These are phyloP conservation scores for Castanea mollissima DNA, from an alignment of 306 rosid genomes.

Conservation along the genomic window DNA sequence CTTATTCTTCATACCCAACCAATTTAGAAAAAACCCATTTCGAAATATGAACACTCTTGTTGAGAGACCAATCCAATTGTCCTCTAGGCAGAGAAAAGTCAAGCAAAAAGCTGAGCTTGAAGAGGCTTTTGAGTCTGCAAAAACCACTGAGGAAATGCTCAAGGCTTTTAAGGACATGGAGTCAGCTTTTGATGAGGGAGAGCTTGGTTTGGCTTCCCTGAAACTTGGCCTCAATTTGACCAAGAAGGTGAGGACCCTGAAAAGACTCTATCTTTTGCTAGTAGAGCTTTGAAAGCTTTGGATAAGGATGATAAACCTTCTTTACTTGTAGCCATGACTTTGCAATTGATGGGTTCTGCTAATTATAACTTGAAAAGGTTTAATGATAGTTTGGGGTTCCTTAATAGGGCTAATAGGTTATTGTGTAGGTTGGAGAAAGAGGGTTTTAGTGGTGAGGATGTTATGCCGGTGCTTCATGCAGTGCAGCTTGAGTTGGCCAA, in stretches of 20 bases:
- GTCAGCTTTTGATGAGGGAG: conserved; percentile 52
- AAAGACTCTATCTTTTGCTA: conserved; percentile 60
- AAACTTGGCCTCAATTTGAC: conserved; percentile 82
- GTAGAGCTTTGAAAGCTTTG: conserved; percentile 65
- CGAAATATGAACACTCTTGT: conserved; percentile 57
- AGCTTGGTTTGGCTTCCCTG: conserved; percentile 77
- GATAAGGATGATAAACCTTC: conserved; percentile 53
- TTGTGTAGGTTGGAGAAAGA: conserved; percentile 63
- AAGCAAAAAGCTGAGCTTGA: conserved; percentile 64
- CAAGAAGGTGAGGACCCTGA: conserved; percentile 88
- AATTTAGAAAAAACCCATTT: conserved; percentile 40
- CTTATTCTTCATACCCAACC: conserved; percentile 34
- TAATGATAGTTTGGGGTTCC: conserved; percentile 77
- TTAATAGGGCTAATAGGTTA: conserved; percentile 73
- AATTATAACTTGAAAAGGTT: conserved; percentile 69
- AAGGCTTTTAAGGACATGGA: conserved; percentile 69
- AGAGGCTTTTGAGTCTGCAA: conserved; percentile 77
- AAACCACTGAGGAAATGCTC: conserved; percentile 60
- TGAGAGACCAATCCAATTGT: conserved; percentile 38
- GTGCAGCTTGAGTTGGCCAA: conserved; percentile 80
- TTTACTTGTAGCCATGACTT: conserved; percentile 71
- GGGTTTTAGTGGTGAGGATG: conserved; percentile 47
- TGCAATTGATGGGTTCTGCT: conserved; percentile 78
- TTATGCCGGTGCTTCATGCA: conserved; percentile 80
- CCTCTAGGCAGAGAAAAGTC: conserved; percentile 67